Base-by-base conservation (phyloP, 2,329 filamentous ascomycete genomes). In the Pseudocercospora pini-densiflorae region DNA sequence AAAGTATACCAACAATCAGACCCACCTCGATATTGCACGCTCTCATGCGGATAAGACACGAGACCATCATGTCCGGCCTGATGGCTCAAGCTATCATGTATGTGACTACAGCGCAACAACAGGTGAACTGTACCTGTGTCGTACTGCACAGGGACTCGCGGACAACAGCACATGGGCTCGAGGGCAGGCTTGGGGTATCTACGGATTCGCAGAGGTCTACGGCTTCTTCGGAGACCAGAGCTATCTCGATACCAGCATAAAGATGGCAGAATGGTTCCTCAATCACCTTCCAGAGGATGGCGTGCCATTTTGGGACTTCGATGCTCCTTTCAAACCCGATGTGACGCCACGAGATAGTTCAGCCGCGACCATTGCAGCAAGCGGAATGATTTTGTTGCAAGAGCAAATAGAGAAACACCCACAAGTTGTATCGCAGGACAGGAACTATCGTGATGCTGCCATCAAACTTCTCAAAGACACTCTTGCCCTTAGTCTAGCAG, bases 131-230 rank as follows among this genome's bases (percentile, higher is more conserved):
- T 70, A 70, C 53, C 66, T 68, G 24, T 70, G 68, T 51, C 66
- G 66, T 14, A 70, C 68, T 4, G 68, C 68, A 2, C 68, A 70
- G 54, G 68, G 68, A 2, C 60, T 70, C 5, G 64, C 64, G 8
- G 68, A 70, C 60, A 59, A 67, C 27, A 68, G 66, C 23, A 70
- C 68, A 8, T 70, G 68, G 68, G 66, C 68, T 5, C 51, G 68
- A 57, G 68, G 68, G 2, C 66, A 70, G 31, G 66, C 68, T 1
- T 70, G 68, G 68, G 64, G 59, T 1, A 65, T 70, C 9, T 67
- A 70, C 47, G 68, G 68, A 4, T 70, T 70, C 33, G 68, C 68
- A 23, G 66, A 68, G 49, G 57, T 69, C 19, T 68, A 70, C 29
- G 58, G 59, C 16, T 45, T 67, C 2, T 61, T 62, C 2, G 57